A percentile compares a stretch with the other conserved stretches of the same genome.
phyloP scores from a whole-genome alignment of 179 eudicot genomes.

The Camellia oleifera region DNA sequence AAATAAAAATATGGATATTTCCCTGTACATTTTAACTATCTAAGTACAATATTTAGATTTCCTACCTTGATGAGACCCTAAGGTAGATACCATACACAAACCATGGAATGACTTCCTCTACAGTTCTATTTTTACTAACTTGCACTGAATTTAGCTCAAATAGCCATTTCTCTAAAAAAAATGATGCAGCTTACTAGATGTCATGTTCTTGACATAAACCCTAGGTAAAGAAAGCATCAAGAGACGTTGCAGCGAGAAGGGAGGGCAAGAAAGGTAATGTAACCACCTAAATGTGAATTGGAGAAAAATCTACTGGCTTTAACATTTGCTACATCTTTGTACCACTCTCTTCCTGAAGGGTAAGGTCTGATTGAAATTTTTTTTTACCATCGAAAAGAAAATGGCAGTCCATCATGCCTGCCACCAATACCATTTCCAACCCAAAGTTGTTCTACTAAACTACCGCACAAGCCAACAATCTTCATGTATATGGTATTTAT shows the following conservation, averaged over 20 bases:
- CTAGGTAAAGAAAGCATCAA: neutral
- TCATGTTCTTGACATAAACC: neutral
- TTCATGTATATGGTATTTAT: neutral
- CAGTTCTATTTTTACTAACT: neutral
- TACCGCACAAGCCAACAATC: neutral
- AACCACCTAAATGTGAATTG: neutral
- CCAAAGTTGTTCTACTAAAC: neutral
- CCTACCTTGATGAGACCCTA: neutral
- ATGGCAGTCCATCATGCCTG: slow-evolving; percentile 1
- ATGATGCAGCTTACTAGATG: neutral
- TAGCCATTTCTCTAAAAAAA: neutral
- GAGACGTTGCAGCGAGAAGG: neutral
- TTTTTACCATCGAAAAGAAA: neutral
- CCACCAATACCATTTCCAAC: neutral
- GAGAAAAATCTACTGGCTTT: neutral
- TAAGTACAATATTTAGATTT: neutral
- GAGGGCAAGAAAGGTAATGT: neutral
- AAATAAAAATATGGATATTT: neutral
- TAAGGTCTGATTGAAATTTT: neutral
- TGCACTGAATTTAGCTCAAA: neutral
- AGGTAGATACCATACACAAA: neutral
- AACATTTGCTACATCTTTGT: neutral
- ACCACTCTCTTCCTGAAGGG: neutral
- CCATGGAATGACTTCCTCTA: too few relatives aligned
- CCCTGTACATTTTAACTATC: neutral